Percentiles rank a stretch among this genome's conserved stretches.
Evolutionary conservation across 106 monocot genomes (phyloP).

Genomic region (Platanthera guangdongensis): DNA sequence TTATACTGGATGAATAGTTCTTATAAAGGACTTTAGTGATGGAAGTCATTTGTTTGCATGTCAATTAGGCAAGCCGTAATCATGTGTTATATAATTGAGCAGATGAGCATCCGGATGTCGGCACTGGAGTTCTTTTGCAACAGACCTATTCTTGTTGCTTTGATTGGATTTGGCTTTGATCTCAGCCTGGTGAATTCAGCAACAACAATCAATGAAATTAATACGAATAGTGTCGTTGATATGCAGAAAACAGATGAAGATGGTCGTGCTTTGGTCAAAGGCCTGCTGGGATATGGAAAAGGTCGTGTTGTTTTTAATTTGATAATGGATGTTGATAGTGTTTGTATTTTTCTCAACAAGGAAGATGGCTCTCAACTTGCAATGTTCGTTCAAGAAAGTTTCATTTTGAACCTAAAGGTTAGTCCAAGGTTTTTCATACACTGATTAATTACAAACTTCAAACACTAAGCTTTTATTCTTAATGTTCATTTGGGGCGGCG

Average conservation of each 20-base stretch:
- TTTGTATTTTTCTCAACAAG: slow-evolving; percentile 79
- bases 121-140: slow-evolving; percentile 83
- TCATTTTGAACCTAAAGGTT: slow-evolving; percentile 88
- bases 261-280: slow-evolving; percentile 50
- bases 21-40: neutral
- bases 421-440: neutral
- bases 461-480: neutral
- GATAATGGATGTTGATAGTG: slow-evolving; percentile 81
- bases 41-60: neutral
- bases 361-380: slow-evolving; percentile 92
- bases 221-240: slow-evolving; percentile 8
- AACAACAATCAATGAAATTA: slow-evolving; percentile 11
- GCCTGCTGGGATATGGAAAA: slow-evolving; percentile 87
- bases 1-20: neutral
- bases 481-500: no score
- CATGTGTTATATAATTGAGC: slow-evolving; percentile 8
- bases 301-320: slow-evolving; percentile 69
- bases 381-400: slow-evolving; percentile 89
- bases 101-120: slow-evolving; percentile 90
- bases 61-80: neutral
- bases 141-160: slow-evolving; percentile 83
- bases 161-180: slow-evolving; percentile 77
- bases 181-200: slow-evolving; percentile 48
- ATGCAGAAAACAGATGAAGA: slow-evolving; percentile 46
- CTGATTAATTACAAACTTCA: neutral